Base-by-base conservation (phyloP, 2,329 filamentous ascomycete genomes). In the Pseudogymnoascus sp. region DNA sequence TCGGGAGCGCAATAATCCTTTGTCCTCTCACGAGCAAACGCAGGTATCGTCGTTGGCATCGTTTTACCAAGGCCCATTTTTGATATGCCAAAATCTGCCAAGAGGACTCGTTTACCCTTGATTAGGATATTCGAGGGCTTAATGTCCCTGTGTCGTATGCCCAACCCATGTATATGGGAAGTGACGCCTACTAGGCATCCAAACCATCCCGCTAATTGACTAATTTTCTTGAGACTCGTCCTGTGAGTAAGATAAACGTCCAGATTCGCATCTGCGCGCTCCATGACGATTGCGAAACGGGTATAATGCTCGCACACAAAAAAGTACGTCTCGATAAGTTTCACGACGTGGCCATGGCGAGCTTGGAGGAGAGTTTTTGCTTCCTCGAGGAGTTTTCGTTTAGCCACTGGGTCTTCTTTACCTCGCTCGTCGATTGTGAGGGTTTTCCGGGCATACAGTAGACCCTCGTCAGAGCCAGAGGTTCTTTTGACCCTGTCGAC, bases 81-180 rank as follows among this genome's bases (percentile, higher is more conserved):
- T 14, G 62, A 22, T 22, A 65, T 43, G 24, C 63, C 65, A 60
- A 67, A 67, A 43, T 66, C 65, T 14, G 65, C 50, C 14, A 66
- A 33, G 7, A 64, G 31, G 5, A 66, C 61, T 53, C 50, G 40
- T 6, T 33, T 41, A 22, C 38, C 22, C 11, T 64, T 31, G 10
- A 64, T 28, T n/a, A 65, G 28, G 22, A 66, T 65, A 46, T 66
- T 63, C 19, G 24, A 16, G 53, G 65, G 63, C 50, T 63, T 64
- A 38, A 65, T 65, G n/a, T 66, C 35, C 28, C 61, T 65, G 31
- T 66, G 61, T 26, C 56, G 63, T 22, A 62, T 56, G n/a, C 22
- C 26, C 2, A 28, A n/a, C 19, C 35, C 41, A 28, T 62, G 61
- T 24, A 59, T 19, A 59, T 62, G 35, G n/a, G 28, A 22, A 22